phyloP scores from a whole-genome alignment of 1,139 yeast species.

The Suhomyces panamericanus region DNA sequence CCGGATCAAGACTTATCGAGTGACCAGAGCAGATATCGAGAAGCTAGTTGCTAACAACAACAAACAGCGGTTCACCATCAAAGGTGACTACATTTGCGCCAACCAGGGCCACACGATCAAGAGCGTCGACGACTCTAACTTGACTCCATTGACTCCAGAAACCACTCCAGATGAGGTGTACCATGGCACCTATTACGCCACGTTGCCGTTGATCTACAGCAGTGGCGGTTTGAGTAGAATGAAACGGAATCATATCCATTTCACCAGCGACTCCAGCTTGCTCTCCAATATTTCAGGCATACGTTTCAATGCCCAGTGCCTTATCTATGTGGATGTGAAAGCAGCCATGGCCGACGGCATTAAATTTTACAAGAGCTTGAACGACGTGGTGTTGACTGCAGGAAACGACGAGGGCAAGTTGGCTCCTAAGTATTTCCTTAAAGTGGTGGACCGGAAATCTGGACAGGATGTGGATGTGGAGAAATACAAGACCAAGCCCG shows the following conservation, averaged over 20 bases:
- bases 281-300: slow-evolving; percentile 64
- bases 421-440: slow-evolving; percentile 44
- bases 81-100: slow-evolving; percentile 60
- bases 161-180: slow-evolving; percentile 43
- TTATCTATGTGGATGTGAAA: slow-evolving; percentile 61
- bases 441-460: slow-evolving; percentile 25
- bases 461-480: slow-evolving; percentile 16
- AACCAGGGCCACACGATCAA: slow-evolving; percentile 86
- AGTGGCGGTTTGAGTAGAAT: slow-evolving; percentile 64
- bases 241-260: slow-evolving; percentile 83
- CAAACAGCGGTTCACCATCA: slow-evolving; percentile 65
- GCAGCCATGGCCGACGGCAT: slow-evolving; percentile 48
- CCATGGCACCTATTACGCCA: slow-evolving; percentile 75
- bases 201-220: slow-evolving; percentile 49
- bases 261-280: slow-evolving; percentile 48
- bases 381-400: slow-evolving; percentile 70
- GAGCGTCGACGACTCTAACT: slow-evolving; percentile 43
- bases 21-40: slow-evolving; percentile 57
- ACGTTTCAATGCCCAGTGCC: slow-evolving; percentile 56
- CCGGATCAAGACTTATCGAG: slow-evolving; percentile 54
- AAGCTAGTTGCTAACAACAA: slow-evolving; percentile 64
- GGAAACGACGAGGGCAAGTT: slow-evolving; percentile 62
- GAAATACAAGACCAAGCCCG: slow-evolving; percentile 1
- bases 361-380: slow-evolving; percentile 62
- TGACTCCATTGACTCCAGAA: slow-evolving; percentile 34